Base-by-base conservation (phyloP, 1,284 basidiomycete genomes). In the Moniliella sp. region DNA sequence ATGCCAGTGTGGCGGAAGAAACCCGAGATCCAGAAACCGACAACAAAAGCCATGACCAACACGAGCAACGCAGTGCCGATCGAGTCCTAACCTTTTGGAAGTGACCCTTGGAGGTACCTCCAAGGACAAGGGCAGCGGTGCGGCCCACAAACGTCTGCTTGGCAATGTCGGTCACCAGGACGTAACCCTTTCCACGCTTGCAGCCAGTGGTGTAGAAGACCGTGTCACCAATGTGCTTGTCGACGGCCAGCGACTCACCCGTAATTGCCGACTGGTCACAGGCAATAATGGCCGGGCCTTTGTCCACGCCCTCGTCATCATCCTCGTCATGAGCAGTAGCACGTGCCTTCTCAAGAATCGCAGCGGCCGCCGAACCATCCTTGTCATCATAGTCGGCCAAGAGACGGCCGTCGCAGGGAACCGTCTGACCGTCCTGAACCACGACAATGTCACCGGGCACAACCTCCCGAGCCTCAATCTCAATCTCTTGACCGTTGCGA, bases 261-360 rank as follows among this genome's bases (percentile, higher is more conserved):
- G 68, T 69, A 35, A 69, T 68, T 32, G 68, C 68, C 32, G 64
- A 64, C 47, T 67, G 65, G 52, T 70, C 68, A 37, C 65, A 64
- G 19, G 67, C 65, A 37, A 66, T 62, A 41, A 69, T 45, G 10
- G 64, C 62, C 13, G 69, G 67, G 11, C 68, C 68, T 43, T 66
- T 68, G 49, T 66, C 55, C 32, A 53, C 41, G 28, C 56, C 57
- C 18, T 54, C 55, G 27, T 62, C 62, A 13, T 64, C 62, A 27
- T 63, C 61, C 14, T 46, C 46, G 28, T 27, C 42, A 39, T 36
- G 48, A 25, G 38, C 40, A 27, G 56, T 41, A n/a, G n/a, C n/a
- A n/a, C n/a, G n/a, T n/a, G 46, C 51, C 43, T 50, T 55, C 37
- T 53, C 45, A 33, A 46, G 45, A 38, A 60, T 58, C 18, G 46